phyloP scores from a whole-genome alignment of 352 stramenopile species.

The Globisporangium irregulare region DNA sequence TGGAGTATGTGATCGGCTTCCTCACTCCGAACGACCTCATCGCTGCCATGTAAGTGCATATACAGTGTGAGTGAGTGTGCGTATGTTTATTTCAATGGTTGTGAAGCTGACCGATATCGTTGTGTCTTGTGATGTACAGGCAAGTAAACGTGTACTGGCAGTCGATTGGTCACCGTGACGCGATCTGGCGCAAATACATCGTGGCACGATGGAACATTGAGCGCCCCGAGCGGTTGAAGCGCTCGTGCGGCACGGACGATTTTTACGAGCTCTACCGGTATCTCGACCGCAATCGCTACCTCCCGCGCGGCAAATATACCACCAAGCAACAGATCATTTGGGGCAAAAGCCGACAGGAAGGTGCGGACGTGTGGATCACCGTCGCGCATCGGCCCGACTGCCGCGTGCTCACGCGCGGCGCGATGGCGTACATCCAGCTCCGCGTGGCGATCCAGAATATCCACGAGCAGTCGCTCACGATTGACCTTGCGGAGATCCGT shows the following conservation, averaged over 20 bases:
- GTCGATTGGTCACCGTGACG: slow-evolving; percentile 40
- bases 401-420: slow-evolving; percentile 31
- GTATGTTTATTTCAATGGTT: not conserved
- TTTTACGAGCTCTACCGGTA: slow-evolving; percentile 64
- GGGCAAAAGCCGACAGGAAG: slow-evolving; percentile 59
- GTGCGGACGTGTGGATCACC: slow-evolving; percentile 72
- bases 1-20: slow-evolving; percentile 52
- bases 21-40: slow-evolving; percentile 49
- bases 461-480: slow-evolving; percentile 40
- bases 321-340: slow-evolving; percentile 69
- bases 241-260: slow-evolving; percentile 40
- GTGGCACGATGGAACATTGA: slow-evolving; percentile 47
- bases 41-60: slow-evolving; percentile 38
- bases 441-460: slow-evolving; percentile 72
- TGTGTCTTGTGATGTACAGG: slow-evolving; percentile 19
- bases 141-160: slow-evolving; percentile 58
- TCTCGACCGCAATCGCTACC: slow-evolving; percentile 48
- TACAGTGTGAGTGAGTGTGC: not conserved
- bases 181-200: slow-evolving; percentile 52
- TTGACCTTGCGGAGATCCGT: slow-evolving; percentile 61
- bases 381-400: slow-evolving; percentile 71
- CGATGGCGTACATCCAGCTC: slow-evolving; percentile 53
- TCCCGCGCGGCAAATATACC: slow-evolving; percentile 64
- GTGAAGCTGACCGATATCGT: not conserved
- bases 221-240: slow-evolving; percentile 38